A percentile compares a stretch with the other conserved stretches of the same genome.
These are phyloP conservation scores for Spathaspora arborariae DNA, from an alignment of 805 yeast genomes.

Conservation along the genomic window DNA sequence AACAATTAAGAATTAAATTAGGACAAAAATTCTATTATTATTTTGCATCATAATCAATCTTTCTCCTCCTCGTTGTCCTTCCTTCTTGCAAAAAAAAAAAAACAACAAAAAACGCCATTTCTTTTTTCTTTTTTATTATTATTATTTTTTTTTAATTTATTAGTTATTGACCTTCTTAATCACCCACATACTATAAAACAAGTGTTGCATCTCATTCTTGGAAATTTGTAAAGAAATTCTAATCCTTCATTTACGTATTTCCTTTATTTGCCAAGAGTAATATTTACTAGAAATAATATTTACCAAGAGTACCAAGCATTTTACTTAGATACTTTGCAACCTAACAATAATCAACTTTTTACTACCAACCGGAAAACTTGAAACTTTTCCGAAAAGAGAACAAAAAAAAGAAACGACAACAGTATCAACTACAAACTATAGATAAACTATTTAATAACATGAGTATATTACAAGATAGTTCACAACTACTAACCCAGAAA, in stretches of 20 bases:
- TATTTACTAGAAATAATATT: too few species aligned
- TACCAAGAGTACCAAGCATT: too few species aligned
- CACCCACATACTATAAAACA: background rate
- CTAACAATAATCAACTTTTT: too few species aligned
- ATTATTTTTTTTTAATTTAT: background rate
- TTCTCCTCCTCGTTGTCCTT: background rate
- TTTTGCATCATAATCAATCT: background rate
- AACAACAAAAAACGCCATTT: background rate
- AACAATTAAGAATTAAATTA: background rate
- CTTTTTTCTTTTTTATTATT: background rate
- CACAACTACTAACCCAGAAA: slow-evolving; percentile 12
- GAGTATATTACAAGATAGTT: slow-evolving; percentile 8
- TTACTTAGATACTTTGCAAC: too few species aligned
- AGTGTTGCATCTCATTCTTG: background rate
- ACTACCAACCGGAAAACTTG: background rate
- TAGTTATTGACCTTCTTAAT: background rate
- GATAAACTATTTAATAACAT: background rate
- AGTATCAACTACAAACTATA: background rate
- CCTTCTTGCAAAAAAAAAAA: too few species aligned
- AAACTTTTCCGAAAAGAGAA: background rate
- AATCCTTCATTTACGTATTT: background rate
- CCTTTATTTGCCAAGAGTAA: background rate
- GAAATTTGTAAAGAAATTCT: background rate
- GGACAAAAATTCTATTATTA: background rate
- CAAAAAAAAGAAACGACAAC: background rate